phyloP scores from a whole-genome alignment of 805 yeast species.

The Cyberlindnera maritima region DNA sequence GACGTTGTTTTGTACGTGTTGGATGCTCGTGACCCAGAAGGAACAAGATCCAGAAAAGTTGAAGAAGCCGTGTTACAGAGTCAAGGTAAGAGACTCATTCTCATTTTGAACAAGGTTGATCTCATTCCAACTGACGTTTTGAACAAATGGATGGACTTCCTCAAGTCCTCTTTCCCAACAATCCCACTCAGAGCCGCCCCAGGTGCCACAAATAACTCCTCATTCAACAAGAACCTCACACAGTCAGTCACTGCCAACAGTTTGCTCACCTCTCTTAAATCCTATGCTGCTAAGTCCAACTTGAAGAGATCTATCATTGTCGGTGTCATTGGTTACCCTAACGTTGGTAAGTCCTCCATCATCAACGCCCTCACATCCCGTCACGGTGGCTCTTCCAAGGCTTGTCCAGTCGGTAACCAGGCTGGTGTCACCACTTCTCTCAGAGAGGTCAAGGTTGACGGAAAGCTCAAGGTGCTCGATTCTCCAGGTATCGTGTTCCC shows the following conservation, averaged over 20 bases:
- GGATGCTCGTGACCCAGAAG: constrained; percentile 97
- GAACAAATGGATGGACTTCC: constrained; percentile 77
- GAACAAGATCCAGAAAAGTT: constrained; percentile 86
- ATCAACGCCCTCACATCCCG: constrained; percentile 85
- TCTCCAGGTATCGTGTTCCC: constrained; percentile 99
- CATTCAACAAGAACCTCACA: constrained; percentile 73
- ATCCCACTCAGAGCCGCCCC: constrained; percentile 82
- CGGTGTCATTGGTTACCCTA: constrained; percentile 97
- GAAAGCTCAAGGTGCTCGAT: constrained; percentile 82
- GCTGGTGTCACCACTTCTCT: constrained; percentile 95
- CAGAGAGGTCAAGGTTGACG: constrained; percentile 90
- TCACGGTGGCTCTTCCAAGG: constrained; percentile 68
- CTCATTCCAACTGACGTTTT: constrained; percentile 83
- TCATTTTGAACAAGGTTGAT: constrained; percentile 89
- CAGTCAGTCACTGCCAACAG: constrained; percentile 69
- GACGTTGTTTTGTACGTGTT: constrained; percentile 91
- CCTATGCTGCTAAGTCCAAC: constrained; percentile 79
- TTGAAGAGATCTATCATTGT: constrained; percentile 86
- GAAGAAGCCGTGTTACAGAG: constrained; percentile 84
- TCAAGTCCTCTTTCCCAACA: constrained; percentile 85
- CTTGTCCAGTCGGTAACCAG: constrained; percentile 96
- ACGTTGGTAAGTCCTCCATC: constrained; percentile 93
- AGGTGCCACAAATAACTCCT: constrained; percentile 64
- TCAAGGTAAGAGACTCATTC: constrained; percentile 79
- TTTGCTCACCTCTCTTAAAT: constrained; percentile 76